Conservation (phyloP, 202 grass and related monocot species). For the Carex arenaria region DNA sequence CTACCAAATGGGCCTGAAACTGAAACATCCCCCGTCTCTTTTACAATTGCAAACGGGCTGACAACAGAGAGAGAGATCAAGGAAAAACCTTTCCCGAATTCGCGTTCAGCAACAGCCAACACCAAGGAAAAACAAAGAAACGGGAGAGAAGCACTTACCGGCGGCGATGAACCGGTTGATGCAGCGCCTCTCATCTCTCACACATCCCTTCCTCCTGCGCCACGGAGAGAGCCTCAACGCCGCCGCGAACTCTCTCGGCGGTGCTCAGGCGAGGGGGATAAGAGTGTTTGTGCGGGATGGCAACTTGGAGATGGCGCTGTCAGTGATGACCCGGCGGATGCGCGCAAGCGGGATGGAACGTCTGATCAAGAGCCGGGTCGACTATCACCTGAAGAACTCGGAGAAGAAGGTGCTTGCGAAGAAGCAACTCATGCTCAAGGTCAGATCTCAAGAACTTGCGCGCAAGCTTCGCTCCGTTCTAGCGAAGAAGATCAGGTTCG, state of each 20-base stretch:
- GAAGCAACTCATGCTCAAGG: conserved; percentile 74
- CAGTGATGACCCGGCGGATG: conserved; percentile 70
- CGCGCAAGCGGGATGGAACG: conserved; percentile 77
- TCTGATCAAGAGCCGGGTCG: conserved; percentile 45
- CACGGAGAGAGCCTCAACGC: background rate
- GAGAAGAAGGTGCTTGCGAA: conserved; percentile 85
- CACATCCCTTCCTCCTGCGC: background rate
- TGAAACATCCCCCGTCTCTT: background rate
- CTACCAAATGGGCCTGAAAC: background rate
- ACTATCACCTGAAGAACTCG: conserved; percentile 78
- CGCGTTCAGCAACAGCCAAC: background rate
- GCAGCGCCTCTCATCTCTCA: conserved; percentile 16
- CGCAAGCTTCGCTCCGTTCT: conserved; percentile 79
- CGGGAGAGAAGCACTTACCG: background rate
- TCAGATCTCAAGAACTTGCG: conserved; percentile 73
- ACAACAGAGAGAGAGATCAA: background rate
- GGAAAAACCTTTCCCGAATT: background rate
- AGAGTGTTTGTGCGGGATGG: conserved; percentile 65
- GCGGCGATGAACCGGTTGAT: conserved; percentile 28
- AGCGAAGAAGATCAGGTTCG: conserved; percentile 92
- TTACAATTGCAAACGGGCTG: background rate
- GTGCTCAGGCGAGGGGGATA: conserved; percentile 44
- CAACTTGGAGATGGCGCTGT: conserved; percentile 74
- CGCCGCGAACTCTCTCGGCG: background rate
- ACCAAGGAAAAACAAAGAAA: background rate